Evolutionary conservation across 2,329 filamentous ascomycete genomes (phyloP).

Genomic region (Curvularia sp.): DNA sequence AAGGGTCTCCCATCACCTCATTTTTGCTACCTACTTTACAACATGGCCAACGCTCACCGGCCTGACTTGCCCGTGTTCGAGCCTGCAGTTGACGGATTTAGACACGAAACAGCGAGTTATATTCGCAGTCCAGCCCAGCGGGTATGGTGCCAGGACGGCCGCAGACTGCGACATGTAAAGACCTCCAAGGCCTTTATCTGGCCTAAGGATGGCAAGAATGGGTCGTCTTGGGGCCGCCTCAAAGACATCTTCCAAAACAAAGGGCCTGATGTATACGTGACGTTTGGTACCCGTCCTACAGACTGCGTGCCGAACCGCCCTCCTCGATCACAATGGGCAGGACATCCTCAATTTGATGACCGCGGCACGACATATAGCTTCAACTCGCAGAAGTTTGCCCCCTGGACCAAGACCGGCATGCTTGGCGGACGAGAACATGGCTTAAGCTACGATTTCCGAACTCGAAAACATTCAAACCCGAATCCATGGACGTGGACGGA

Average conservation of each 20-base stretch:
- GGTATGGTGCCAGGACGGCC: conserved; percentile 40
- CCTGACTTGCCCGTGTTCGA: conserved; percentile 6
- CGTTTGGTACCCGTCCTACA: conserved; percentile 48
- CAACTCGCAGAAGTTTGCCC: conserved; percentile 22
- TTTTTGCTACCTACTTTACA: neutral
- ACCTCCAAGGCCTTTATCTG: conserved; percentile 54
- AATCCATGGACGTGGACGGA: conserved; percentile 43
- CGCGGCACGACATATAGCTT: conserved; percentile 23
- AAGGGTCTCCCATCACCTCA: neutral
- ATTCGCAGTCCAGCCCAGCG: conserved; percentile 12
- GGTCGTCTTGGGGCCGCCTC: conserved; percentile 48
- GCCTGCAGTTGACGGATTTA: conserved; percentile 16
- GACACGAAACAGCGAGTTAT: conserved; percentile 33
- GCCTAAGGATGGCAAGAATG: conserved; percentile 54
- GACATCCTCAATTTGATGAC: conserved; percentile 42
- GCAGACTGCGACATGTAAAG: conserved; percentile 34
- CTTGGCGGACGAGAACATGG: conserved; percentile 27
- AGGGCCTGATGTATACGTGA: conserved; percentile 58
- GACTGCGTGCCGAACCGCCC: conserved; percentile 52
- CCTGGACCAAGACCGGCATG: conserved; percentile 24
- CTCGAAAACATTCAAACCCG: conserved; percentile 42
- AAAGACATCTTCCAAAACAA: conserved; percentile 54
- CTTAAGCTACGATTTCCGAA: conserved; percentile 48
- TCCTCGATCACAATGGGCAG: conserved; percentile 47
- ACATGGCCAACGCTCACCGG: conserved; percentile 5